Percentiles rank a stretch among this genome's conserved stretches.
These are phyloP conservation scores for Alternaria sp. DNA, from an alignment of 2,329 filamentous ascomycete genomes.

Conservation along the genomic window DNA sequence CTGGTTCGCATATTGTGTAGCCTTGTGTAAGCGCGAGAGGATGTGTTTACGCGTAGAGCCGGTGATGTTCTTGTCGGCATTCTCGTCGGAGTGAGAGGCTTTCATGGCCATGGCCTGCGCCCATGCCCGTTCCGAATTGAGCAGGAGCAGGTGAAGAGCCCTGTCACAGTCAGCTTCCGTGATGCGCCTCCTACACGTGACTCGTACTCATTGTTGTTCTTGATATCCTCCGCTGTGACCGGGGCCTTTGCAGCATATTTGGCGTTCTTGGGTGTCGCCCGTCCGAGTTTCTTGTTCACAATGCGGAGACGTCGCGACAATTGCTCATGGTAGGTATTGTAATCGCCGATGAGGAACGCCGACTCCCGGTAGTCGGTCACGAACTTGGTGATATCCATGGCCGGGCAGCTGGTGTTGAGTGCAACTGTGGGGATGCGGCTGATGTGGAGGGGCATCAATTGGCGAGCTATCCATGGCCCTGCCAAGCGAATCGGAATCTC, in stretches of 20 bases:
- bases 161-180: constrained; percentile 16
- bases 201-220: constrained; percentile 74
- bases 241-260: constrained; percentile 78
- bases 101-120: constrained; percentile 97
- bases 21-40: constrained; percentile 84
- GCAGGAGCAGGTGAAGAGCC: constrained; percentile 67
- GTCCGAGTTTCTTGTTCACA: constrained; percentile 82
- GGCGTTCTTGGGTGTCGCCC: constrained; percentile 81
- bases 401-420: constrained; percentile 5
- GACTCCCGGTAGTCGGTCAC: constrained; percentile 80
- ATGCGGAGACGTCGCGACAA: constrained; percentile 82
- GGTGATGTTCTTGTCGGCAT: constrained; percentile 72
- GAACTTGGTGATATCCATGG: constrained; percentile 90
- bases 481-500: constrained; percentile 20
- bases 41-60: constrained; percentile 86
- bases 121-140: constrained; percentile 90
- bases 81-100: constrained; percentile 77
- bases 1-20: constrained; percentile 70
- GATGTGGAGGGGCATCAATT: constrained; percentile 28
- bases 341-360: constrained; percentile 86
- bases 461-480: constrained; percentile 16
- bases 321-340: constrained; percentile 81
- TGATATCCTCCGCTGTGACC: constrained; percentile 77
- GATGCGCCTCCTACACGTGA: not conserved
- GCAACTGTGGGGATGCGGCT: constrained; percentile 13